Percentiles rank a stretch among this genome's conserved stretches.
phyloP scores from a whole-genome alignment of 2,329 filamentous ascomycete genomes.

The Paecilomyces niveus region DNA sequence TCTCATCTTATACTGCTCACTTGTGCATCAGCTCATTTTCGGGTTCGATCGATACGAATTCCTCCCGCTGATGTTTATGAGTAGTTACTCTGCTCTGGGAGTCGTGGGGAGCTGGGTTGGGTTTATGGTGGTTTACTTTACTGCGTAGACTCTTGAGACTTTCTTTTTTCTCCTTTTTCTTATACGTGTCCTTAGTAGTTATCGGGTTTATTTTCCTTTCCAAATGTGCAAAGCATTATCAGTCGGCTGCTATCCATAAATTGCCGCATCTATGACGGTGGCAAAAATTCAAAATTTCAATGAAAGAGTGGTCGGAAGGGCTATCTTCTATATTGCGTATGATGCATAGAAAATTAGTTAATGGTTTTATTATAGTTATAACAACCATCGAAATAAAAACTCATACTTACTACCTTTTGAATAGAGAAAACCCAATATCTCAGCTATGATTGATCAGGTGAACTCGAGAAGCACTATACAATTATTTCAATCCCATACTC shows the following conservation, averaged over 20 bases:
- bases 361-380: too few species aligned
- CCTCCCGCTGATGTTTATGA: slow-evolving; percentile 92
- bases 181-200: not conserved
- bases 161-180: not conserved
- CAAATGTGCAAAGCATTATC: not conserved
- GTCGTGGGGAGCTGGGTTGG: slow-evolving; percentile 93
- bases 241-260: not conserved
- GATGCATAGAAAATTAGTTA: too few species aligned
- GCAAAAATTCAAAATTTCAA: not conserved
- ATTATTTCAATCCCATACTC: too few species aligned
- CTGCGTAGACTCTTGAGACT: slow-evolving; percentile 20
- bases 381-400: too few species aligned
- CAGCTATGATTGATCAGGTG: too few species aligned
- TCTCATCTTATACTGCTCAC: slow-evolving; percentile 78
- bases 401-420: too few species aligned
- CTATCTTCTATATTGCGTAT: too few species aligned
- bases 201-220: not conserved
- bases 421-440: too few species aligned
- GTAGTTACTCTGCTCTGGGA: slow-evolving; percentile 88
- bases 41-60: slow-evolving; percentile 71
- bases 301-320: too few species aligned
- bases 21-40: slow-evolving; percentile 77
- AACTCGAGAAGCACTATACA: too few species aligned
- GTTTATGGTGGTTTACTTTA: slow-evolving; percentile 87
- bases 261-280: not conserved